Evolutionary conservation across 2,329 filamentous ascomycete genomes (phyloP), one percentile per base, ranked within the genome.

Genomic region (Thyridium curvatum): DNA sequence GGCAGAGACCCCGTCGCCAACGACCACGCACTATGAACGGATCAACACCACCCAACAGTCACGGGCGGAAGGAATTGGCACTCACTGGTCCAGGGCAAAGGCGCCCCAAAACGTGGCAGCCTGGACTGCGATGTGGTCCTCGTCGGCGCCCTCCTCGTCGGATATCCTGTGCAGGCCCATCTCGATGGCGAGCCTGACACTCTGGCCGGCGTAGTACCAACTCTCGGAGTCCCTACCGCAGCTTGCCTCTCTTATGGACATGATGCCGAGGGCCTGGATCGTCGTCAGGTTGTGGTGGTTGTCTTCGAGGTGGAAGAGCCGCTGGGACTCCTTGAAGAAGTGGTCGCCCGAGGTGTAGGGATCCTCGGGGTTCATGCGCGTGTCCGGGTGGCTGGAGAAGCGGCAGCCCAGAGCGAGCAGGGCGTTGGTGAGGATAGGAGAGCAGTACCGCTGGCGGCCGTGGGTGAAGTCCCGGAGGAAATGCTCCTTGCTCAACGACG

Each of bases 231-330:
- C 81, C 28, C 83, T 71, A 1, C 83, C 83, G 46, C 78, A 81
- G 51, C 82, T 86, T 3, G 80, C 82, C 60, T 89, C 83, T 32
- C 84, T 68, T 46, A 87, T 79, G 6, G 81, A 82, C 82, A 90
- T 85, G 49, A 89, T 75, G 6, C 82, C 82, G 14, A 89, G 63
- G 2, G 84, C 84, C 61, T 89, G 84, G 33, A 86, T 80, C 4
- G 81, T 86, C 3, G 83, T 85, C 21, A 88, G 60, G 7, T 59
- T 73, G 44, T 84, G 75, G 38, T 77, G 74, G 42, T 84, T 65
- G 2, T 63, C 56, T 45, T 79, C 72, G 39, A 74, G 63, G 40
- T 73, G 65, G 21, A 86, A 68, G 0, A 87, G 64, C 9, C 79
- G 67, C 43, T 74, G 69, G 8, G 78, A 73, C 55, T 89, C 84